phyloP scores from a whole-genome alignment of 345 rosid genomes.

The Geranium brycei region DNA sequence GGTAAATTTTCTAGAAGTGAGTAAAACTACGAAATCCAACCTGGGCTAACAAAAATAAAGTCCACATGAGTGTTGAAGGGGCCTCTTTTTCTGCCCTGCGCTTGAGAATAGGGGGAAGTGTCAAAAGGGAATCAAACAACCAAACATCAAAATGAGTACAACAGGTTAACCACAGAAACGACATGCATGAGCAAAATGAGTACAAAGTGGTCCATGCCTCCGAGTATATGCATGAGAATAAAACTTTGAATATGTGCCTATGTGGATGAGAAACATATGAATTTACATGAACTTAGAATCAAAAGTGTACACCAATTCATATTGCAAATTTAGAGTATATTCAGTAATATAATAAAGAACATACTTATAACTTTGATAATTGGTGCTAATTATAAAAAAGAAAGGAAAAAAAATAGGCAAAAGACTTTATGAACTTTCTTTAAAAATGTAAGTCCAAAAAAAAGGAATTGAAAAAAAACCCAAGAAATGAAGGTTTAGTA shows the following conservation, averaged over 20 bases:
- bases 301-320: neutral
- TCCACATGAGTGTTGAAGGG: conserved; percentile 91
- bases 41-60: conserved; percentile 89
- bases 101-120: conserved; percentile 4
- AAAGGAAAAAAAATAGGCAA: too few relatives aligned
- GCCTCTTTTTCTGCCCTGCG: conserved; percentile 83
- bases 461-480: too few relatives aligned
- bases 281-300: neutral
- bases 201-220: neutral
- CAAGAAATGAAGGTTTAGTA: too few relatives aligned
- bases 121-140: neutral
- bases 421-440: too few relatives aligned
- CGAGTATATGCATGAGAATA: too few relatives aligned
- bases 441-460: too few relatives aligned
- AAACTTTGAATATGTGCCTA: too few relatives aligned
- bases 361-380: too few relatives aligned
- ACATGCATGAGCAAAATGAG: neutral
- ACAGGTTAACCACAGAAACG: neutral
- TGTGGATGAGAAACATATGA: neutral
- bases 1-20: neutral
- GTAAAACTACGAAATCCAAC: conserved; percentile 19
- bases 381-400: too few relatives aligned
- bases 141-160: neutral
- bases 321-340: too few relatives aligned
- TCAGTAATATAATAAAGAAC: too few relatives aligned